phyloP scores from a whole-genome alignment of 768 basidiomycete species.

The Leccinum rimulosum region DNA sequence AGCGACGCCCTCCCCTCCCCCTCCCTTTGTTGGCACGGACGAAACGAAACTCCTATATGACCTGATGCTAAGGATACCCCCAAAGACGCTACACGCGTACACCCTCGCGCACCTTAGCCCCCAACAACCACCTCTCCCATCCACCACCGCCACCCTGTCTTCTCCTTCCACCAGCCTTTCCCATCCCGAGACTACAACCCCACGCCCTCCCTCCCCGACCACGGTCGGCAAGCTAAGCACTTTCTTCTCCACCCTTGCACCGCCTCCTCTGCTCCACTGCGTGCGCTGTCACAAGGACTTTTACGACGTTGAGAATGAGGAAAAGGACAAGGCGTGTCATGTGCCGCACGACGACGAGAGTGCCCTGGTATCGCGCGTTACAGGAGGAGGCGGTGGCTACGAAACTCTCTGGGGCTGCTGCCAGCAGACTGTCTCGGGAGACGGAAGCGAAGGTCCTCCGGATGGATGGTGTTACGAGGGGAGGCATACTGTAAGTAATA shows the following conservation, averaged over 20 bases:
- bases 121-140: not conserved
- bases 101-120: constrained; percentile 48
- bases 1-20: constrained; percentile 35
- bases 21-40: constrained; percentile 32
- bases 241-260: constrained; percentile 62
- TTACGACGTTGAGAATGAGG: constrained; percentile 66
- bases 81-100: constrained; percentile 65
- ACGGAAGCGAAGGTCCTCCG: constrained; percentile 79
- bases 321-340: constrained; percentile 59
- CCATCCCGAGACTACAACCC: not conserved
- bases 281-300: constrained; percentile 70
- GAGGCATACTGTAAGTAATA: constrained; percentile 56
- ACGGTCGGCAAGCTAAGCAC: constrained; percentile 46
- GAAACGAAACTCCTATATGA: constrained; percentile 46
- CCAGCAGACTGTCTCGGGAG: constrained; percentile 66
- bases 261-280: constrained; percentile 71
- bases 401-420: constrained; percentile 75
- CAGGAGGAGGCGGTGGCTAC: constrained; percentile 33
- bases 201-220: constrained; percentile 31
- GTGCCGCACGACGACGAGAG: constrained; percentile 82
- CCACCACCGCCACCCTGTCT: constrained; percentile 2
- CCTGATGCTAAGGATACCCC: constrained; percentile 58
- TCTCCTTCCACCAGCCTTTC: constrained; percentile 14
- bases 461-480: constrained; percentile 90
- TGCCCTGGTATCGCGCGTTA: constrained; percentile 64